These are phyloP conservation scores for sunflower (Helianthus annuus) DNA, from an alignment of 129 eudicot species.

Conservation along the genomic window HanXRQr2.0-SUNRISE NC_035440.2:132941875-132942374, in stretches of 20 bases:
- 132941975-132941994: constrained; percentile 44
- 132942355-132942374: no score
- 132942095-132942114: constrained; percentile 43
- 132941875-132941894: background rate
- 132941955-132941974: constrained; percentile 57
- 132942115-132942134: constrained; percentile 51
- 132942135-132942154: constrained; percentile 40
- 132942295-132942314: no score
- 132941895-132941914: constrained; percentile 93
- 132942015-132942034: constrained; percentile 45
- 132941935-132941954: constrained; percentile 87
- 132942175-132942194: constrained; percentile 2
- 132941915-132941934: constrained; percentile 77
- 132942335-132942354: no score
- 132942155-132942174: constrained; percentile 38
- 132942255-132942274: no score
- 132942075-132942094: constrained; percentile 44
- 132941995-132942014: constrained; percentile 52
- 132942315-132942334: no score
- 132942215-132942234: no score
- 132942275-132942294: no score
- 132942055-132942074: constrained; percentile 39
- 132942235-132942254: no score
- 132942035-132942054: constrained; percentile 32
- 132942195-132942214: background rate